A percentile compares a stretch with the other conserved stretches of the same genome.
Conservation (phyloP, 2,329 filamentous ascomycete genomes). For the Dothistroma pini region DNA sequence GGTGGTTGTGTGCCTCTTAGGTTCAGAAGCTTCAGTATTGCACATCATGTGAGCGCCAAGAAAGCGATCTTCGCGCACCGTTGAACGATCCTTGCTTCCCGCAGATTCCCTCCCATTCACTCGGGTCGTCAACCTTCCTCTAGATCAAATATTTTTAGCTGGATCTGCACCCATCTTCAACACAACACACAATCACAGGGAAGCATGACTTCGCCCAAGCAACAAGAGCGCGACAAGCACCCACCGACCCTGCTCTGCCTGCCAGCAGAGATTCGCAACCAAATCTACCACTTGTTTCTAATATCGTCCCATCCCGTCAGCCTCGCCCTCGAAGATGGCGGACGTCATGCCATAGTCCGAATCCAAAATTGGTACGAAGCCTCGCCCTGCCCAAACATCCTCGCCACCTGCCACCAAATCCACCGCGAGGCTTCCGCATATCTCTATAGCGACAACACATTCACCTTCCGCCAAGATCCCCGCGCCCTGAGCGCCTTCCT, state of each 20-base stretch:
- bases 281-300: background rate
- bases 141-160: background rate
- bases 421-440: background rate
- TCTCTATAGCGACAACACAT: background rate
- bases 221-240: background rate
- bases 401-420: background rate
- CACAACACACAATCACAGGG: background rate
- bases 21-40: too few relatives aligned
- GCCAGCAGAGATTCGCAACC: background rate
- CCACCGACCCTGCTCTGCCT: background rate
- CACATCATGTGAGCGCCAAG: background rate
- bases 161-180: background rate
- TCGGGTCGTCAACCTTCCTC: background rate
- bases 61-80: background rate
- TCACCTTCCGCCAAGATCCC: background rate
- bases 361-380: background rate
- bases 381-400: background rate
- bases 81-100: background rate
- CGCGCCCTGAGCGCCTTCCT: background rate
- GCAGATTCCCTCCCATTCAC: background rate
- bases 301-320: background rate
- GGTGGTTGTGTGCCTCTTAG: too few relatives aligned
- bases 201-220: background rate
- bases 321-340: background rate
- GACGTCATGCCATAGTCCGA: background rate